Evolutionary conservation across 148 eudicot genomes (phyloP).

Genomic region (Rhododendron molle): DNA sequence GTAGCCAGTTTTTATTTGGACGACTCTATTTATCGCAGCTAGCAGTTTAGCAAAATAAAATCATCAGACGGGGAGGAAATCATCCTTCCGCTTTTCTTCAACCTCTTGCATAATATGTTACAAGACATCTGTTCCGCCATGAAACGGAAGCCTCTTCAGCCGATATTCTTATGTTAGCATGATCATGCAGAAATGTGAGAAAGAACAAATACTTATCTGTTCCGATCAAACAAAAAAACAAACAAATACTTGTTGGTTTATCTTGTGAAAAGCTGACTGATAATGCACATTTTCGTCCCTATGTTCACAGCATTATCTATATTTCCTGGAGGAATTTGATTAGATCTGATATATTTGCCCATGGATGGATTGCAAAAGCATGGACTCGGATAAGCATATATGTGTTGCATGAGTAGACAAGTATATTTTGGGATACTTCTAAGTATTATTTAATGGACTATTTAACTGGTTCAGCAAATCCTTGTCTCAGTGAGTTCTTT

Average conservation of each 20-base stretch:
- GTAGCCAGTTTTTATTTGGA: slow-evolving; percentile 25
- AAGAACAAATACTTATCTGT: background rate
- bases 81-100: background rate
- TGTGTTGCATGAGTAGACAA: background rate
- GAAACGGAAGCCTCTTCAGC: background rate
- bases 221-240: no score
- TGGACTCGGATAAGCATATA: background rate
- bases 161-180: background rate
- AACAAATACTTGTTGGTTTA: background rate
- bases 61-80: background rate
- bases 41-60: background rate
- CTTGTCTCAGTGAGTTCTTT: background rate
- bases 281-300: background rate
- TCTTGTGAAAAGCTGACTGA: background rate
- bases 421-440: background rate
- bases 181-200: background rate
- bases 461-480: background rate
- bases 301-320: background rate
- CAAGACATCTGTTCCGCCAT: background rate
- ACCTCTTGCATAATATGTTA: background rate
- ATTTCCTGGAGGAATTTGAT: background rate
- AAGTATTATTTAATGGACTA: background rate
- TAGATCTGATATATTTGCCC: background rate
- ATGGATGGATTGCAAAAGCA: background rate
- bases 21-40: background rate